Evolutionary conservation across 768 basidiomycete species (phyloP).

Genomic region (Clavulina sp.): DNA sequence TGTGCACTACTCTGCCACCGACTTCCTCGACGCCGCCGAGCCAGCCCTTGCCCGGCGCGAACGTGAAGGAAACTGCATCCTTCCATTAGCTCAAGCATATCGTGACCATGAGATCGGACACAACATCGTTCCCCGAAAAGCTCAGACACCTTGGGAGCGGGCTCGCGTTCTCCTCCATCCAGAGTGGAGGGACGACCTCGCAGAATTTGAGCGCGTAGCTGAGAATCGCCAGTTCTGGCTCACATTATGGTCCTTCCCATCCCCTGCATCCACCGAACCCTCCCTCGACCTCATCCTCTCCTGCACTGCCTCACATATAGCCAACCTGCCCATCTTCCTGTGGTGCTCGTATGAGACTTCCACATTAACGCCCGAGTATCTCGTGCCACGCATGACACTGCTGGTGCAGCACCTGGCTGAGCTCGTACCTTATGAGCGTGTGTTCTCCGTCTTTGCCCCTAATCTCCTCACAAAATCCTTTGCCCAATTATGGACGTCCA

Average conservation of each 20-base stretch:
- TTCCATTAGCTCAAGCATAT: conserved; percentile 32
- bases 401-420: conserved; percentile 27
- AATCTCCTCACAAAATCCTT: conserved; percentile 31
- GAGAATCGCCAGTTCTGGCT: conserved; percentile 25
- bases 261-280: neutral
- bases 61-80: conserved; percentile 31
- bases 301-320: conserved; percentile 37
- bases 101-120: conserved; percentile 20
- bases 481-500: conserved; percentile 28
- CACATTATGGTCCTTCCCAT: conserved; percentile 20
- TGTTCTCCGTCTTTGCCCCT: conserved; percentile 48
- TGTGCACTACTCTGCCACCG: conserved; percentile 24
- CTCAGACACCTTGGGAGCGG: conserved; percentile 2
- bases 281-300: conserved; percentile 28
- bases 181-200: neutral
- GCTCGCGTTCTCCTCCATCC: conserved; percentile 2
- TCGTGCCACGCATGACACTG: conserved; percentile 25
- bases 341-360: conserved; percentile 22
- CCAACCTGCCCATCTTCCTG: conserved; percentile 50
- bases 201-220: neutral
- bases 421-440: conserved; percentile 16
- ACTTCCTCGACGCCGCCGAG: conserved; percentile 26
- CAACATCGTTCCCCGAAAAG: conserved; percentile 1
- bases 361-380: conserved; percentile 21
- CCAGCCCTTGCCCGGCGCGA: conserved; percentile 22